These are phyloP conservation scores for Trametes villosa DNA, from an alignment of 768 basidiomycete species.

Conservation along the genomic window DNA sequence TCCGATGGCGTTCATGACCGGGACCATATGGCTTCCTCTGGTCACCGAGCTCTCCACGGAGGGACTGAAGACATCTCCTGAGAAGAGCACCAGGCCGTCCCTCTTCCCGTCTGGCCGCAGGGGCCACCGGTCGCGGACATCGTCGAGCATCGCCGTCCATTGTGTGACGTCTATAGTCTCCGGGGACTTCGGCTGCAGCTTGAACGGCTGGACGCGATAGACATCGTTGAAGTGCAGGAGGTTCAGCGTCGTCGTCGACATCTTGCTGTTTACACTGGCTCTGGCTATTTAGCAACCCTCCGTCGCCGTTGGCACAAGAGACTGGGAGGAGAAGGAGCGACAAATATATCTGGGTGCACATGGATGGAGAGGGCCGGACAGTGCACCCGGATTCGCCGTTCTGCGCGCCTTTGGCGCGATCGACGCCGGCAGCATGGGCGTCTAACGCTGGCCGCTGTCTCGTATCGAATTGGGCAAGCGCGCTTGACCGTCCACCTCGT, in stretches of 20 bases:
- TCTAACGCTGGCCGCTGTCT: no score
- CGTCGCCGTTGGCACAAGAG: neutral
- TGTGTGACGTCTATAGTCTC: slow-evolving; percentile 87
- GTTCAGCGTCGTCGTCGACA: slow-evolving; percentile 41
- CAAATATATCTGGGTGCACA: slow-evolving; percentile 6
- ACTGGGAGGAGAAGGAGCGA: neutral
- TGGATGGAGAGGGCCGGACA: slow-evolving; percentile 9
- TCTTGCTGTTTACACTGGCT: no score
- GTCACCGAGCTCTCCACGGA: slow-evolving; percentile 88
- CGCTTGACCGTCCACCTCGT: no score
- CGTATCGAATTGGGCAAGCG: no score
- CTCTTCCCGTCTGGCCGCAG: slow-evolving; percentile 49
- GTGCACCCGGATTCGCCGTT: neutral
- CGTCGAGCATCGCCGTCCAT: slow-evolving; percentile 73
- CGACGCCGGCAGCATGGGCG: no score
- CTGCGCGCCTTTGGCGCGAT: neutral
- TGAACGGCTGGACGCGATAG: slow-evolving; percentile 82
- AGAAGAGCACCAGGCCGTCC: slow-evolving; percentile 84
- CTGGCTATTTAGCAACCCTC: neutral
- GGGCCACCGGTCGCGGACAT: slow-evolving; percentile 63
- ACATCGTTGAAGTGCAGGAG: slow-evolving; percentile 83
- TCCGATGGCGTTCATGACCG: slow-evolving; percentile 80
- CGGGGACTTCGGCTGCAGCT: slow-evolving; percentile 50
- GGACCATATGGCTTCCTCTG: slow-evolving; percentile 91
- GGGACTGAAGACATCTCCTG: slow-evolving; percentile 88